phyloP scores from a whole-genome alignment of 805 yeast species.

The Metschnikowia henanensis region DNA sequence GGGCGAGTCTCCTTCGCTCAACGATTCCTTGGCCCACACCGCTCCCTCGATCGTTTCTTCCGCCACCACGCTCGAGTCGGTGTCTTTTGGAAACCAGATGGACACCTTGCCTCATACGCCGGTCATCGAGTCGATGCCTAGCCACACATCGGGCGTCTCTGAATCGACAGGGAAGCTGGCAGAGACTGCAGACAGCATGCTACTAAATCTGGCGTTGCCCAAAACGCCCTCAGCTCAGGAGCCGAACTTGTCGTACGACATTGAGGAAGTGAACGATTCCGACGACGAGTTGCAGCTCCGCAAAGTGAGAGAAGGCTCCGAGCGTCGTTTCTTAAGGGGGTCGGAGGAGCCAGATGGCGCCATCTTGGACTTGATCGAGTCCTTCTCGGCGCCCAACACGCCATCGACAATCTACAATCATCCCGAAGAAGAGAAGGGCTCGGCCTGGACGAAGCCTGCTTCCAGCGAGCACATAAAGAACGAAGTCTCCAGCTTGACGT shows the following conservation, averaged over 20 bases:
- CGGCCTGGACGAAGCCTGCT: constrained; percentile 1
- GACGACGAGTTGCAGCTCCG: constrained; percentile 34
- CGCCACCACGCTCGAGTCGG: constrained; percentile 3
- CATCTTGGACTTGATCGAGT: constrained; percentile 21
- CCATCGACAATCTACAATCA: constrained; percentile 16
- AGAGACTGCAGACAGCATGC: not conserved
- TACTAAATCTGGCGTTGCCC: constrained; percentile 8
- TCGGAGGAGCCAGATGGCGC: constrained; percentile 17
- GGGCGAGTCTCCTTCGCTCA: not conserved
- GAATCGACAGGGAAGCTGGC: not conserved
- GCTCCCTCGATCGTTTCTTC: constrained; percentile 1
- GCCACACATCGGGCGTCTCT: constrained; percentile 1
- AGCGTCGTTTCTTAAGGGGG: constrained; percentile 14
- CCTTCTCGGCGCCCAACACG: constrained; percentile 21
- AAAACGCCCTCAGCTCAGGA: not conserved
- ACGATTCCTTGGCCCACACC: not conserved
- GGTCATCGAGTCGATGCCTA: not conserved
- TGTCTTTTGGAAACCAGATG: not conserved
- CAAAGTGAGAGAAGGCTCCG: constrained; percentile 15
- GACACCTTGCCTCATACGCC: constrained; percentile 2
- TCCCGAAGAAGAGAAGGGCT: not conserved
- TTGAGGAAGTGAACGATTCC: constrained; percentile 42
- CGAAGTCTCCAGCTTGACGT: constrained; percentile 17
- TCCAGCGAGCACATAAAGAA: constrained; percentile 4
- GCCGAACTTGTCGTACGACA: constrained; percentile 20